Evolutionary conservation across 1,139 yeast species (phyloP), one percentile per base, ranked within the genome.

Genomic region (Hyphopichia pseudoburtonii): DNA sequence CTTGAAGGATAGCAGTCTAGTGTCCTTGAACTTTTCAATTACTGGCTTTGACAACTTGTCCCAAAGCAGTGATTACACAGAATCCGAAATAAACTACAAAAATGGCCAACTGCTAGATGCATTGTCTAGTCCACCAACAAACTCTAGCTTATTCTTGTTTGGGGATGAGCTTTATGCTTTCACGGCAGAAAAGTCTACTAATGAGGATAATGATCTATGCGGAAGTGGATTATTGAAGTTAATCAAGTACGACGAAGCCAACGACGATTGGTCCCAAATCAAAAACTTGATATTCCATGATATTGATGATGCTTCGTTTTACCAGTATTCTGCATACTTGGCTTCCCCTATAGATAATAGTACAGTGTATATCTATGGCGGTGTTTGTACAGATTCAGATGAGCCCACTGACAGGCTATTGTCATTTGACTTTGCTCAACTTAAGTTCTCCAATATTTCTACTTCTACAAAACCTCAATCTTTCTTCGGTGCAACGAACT

Each of bases 401-500:
- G 29, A 34, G 1, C 55, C 60, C 1, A 44, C 67, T 2, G 51
- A 49, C 42, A 46, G 77, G 32, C 51, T 71, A 38, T 35, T 70
- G 15, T 64, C 74, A n/a, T 43, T 70, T n/a, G 57, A 66, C 35
- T 40, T 61, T 26, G 35, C 41, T 5, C 46, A 52, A 2, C 44
- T 46, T 35, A 46, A 45, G 22, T 50, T 65, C 12, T 50, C 62
- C 32, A 70, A 68, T 42, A 67, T 71, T 19, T 47, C 70, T 29
- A 71, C 77, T 2, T 39, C 71, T 16, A 70, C 76, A 9, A 64
- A 64, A 44, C 76, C 77, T 0, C 70, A 65, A 37, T 52, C 70
- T 1, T 71, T 70, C 42, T 68, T 55, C 39, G 77, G 77, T 0
- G 73, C 76, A 1, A 47, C 64, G 4, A 64, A 60, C 39, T 34